Evolutionary conservation across 345 rosid genomes (phyloP), one percentile per base, ranked within the genome.

Genomic region (Mercurialis annua): DNA sequence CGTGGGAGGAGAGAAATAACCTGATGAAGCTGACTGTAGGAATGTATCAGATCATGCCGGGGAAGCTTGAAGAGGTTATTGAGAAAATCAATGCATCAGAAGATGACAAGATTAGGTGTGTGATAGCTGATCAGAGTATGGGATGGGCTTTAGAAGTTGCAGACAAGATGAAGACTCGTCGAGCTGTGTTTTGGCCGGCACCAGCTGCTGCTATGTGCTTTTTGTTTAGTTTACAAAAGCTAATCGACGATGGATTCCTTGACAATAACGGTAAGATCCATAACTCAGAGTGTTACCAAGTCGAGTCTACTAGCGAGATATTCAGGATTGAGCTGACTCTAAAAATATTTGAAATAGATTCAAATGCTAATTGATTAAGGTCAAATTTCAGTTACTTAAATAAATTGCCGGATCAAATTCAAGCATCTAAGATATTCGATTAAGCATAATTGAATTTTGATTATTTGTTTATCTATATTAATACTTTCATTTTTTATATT

Each of bases 91-190:
- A 59, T 59, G 20, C 44, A 16, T n/a, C 44, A 38, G 64, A 59
- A 59, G 47, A 38, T 59, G 64, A 59, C 8, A 59, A 34, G 48
- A 38, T 59, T 38, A 59, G 30, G 2, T 59, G 47, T 40, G 17
- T 59, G 3, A 38, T 59, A 10, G 48, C 44, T 59, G 64, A 59
- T 34, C 17, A 3, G 31, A 0, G 16, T 5, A 6, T 59, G 26
- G 64, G 62, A 33, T 58, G 43, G 26, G 40, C 38, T 58, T 5
- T 58, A 8, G 44, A 58, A 33, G 62, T 58, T 2, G 43, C 26
- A 2, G 27, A 58, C 16, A 58, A 31, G 62, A 58, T 33, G 44
- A 34, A 34, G 34, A 58, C 34, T 3, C 0, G 4, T 6, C 7
- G 21, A 34, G 44, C 40, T 11, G 20, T 5, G 3, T 58, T 58